Base-by-base conservation (phyloP, 1,139 yeast species). In the Lodderomyces theae region DNA sequence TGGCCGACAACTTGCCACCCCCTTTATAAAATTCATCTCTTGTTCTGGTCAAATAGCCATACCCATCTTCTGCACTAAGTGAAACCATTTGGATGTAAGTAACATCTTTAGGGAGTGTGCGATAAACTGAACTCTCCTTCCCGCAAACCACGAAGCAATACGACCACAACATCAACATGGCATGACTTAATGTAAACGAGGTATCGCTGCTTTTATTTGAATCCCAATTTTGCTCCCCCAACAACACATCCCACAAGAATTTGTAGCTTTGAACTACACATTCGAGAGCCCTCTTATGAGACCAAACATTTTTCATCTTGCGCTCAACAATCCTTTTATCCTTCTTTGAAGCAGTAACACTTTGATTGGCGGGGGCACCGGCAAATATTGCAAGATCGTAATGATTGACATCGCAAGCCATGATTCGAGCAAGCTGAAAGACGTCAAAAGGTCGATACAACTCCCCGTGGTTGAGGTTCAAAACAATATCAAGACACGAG, bases 281-380 rank as follows among this genome's bases (percentile, higher is more conserved):
- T 6, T 28, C 31, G 31, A 28, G 31, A 35, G 80, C 55, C 28
- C 71, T 60, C 24, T 53, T 53, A 10, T 18, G 22, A 34, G 50
- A 34, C 82, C 84, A 82, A 50, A 77, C 77, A 31, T 53, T 57
- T 39, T 57, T 63, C 34, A 82, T 68, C 53, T 79, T 76, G 30
- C 66, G 65, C 50, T 70, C 77, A 19, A 77, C 85, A 25, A 72
- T 66, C 45, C 63, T 65, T 50, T 75, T 73, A 54, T 77, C 92
- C 42, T 70, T 66, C 16, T 66, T 58, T 6, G 79, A 74, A 2
- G 88, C 85, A 40, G 71, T 73, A 22, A 86, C 94, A 57, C 86
- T 86, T 80, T 86, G 83, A 50, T 88, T 75, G 54, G 85, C 80
- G 0, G 94, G 92, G 1, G 89, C 85, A 1, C 96, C 96, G 5